These are phyloP conservation scores for Fusarium sp. DNA, from an alignment of 2,329 filamentous ascomycete genomes.

Conservation along the genomic window DNA sequence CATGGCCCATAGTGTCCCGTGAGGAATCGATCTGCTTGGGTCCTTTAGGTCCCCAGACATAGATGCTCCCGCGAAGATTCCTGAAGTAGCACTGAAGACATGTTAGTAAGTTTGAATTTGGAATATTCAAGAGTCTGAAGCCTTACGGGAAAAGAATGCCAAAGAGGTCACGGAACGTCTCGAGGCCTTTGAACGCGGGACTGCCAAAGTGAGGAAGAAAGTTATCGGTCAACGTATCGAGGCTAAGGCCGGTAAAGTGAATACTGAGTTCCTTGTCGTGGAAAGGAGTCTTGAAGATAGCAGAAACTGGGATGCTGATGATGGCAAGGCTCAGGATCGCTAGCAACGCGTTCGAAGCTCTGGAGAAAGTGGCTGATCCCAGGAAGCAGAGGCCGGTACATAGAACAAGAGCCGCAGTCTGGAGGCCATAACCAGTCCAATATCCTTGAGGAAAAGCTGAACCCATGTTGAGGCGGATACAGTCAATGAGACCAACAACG, in stretches of 20 bases:
- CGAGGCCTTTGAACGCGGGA: conserved; percentile 69
- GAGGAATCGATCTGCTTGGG: conserved; percentile 85
- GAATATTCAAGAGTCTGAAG: not conserved
- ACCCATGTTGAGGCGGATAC: conserved; percentile 80
- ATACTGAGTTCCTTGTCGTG: conserved; percentile 69
- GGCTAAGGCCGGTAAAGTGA: conserved; percentile 80
- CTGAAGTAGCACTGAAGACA: conserved; percentile 57
- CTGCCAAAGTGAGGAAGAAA: conserved; percentile 75
- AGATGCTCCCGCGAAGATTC: conserved; percentile 78
- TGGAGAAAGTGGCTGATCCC: conserved; percentile 82
- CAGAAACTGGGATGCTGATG: conserved; percentile 85
- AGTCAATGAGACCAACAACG: conserved; percentile 86
- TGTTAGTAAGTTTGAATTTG: conserved; percentile 38
- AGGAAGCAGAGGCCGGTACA: conserved; percentile 83
- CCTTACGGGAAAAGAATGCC: conserved; percentile 80
- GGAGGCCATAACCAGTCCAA: conserved; percentile 81
- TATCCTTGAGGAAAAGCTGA: conserved; percentile 73
- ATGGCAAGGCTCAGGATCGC: conserved; percentile 77
- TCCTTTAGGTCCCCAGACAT: conserved; percentile 90
- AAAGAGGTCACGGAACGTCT: conserved; percentile 84
- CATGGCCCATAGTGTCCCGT: conserved; percentile 83
- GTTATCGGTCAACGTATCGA: conserved; percentile 78
- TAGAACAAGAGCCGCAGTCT: conserved; percentile 74
- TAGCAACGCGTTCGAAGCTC: conserved; percentile 81
- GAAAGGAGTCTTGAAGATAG: conserved; percentile 75